phyloP scores from a whole-genome alignment of 495 filamentous ascomycete genomes.

The Saxispiralis lemnorum region DNA sequence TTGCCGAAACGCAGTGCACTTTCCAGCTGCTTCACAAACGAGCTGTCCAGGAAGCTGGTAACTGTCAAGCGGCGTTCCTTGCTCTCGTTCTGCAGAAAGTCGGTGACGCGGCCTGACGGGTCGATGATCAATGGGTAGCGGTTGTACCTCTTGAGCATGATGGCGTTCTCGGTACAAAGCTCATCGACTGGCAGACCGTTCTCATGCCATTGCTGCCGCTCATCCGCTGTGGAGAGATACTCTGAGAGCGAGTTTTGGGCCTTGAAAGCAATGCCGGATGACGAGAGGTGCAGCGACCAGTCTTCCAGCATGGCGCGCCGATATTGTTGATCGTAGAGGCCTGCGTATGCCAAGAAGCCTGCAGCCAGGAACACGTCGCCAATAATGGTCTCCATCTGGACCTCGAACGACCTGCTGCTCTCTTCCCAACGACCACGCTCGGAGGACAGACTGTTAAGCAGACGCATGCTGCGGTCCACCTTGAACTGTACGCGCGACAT shows the following conservation, averaged over 20 bases:
- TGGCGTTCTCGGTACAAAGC: slow-evolving; percentile 95
- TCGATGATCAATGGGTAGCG: slow-evolving; percentile 96
- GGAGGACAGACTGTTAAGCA: slow-evolving; percentile 85
- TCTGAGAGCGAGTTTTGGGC: slow-evolving; percentile 85
- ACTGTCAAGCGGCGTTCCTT: slow-evolving; percentile 87
- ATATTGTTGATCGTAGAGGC: slow-evolving; percentile 95
- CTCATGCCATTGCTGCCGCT: slow-evolving; percentile 83
- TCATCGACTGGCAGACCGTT: slow-evolving; percentile 96
- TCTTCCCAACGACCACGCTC: slow-evolving; percentile 89
- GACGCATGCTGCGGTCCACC: slow-evolving; percentile 83
- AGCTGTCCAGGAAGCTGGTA: slow-evolving; percentile 94
- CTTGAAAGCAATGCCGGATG: slow-evolving; percentile 85
- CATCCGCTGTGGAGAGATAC: slow-evolving; percentile 91
- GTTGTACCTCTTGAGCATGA: slow-evolving; percentile 93
- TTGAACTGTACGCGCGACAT: slow-evolving; percentile 95
- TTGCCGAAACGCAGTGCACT: slow-evolving; percentile 95
- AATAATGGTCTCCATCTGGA: slow-evolving; percentile 88
- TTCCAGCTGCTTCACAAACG: slow-evolving; percentile 93
- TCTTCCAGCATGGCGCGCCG: slow-evolving; percentile 94
- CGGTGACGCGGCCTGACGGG: slow-evolving; percentile 79
- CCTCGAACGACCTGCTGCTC: slow-evolving; percentile 92
- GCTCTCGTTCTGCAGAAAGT: slow-evolving; percentile 86
- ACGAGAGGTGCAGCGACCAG: slow-evolving; percentile 78
- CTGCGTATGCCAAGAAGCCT: slow-evolving; percentile 93
- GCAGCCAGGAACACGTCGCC: slow-evolving; percentile 89